A percentile compares a stretch with the other conserved stretches of the same genome.
Evolutionary conservation across 1,284 basidiomycete genomes (phyloP).

Genomic region (Schizophyllum commune): DNA sequence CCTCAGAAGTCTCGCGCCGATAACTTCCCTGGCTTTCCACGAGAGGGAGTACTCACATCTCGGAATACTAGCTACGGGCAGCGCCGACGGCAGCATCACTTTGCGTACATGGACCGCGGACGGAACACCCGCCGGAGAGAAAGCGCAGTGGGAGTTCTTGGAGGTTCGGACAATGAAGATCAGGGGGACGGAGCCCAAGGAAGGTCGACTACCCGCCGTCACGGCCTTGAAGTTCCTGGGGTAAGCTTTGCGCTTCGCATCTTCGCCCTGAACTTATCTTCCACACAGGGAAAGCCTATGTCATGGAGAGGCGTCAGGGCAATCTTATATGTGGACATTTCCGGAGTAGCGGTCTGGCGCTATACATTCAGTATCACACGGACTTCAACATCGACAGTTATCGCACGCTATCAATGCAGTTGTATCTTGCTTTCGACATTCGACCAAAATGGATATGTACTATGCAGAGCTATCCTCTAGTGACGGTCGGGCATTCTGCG

Average conservation of each 20-base stretch:
- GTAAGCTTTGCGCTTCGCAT: slow-evolving; percentile 31
- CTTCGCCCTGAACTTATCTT: slow-evolving; percentile 1
- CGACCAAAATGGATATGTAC: not conserved
- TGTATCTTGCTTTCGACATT: not conserved
- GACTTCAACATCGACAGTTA: not conserved
- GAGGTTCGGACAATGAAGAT: slow-evolving; percentile 58
- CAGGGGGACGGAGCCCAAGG: slow-evolving; percentile 16
- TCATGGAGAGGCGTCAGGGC: slow-evolving; percentile 62
- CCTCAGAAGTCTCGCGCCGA: slow-evolving; percentile 38
- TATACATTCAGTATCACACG: not conserved
- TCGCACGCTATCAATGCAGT: not conserved
- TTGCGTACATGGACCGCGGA: slow-evolving; percentile 71
- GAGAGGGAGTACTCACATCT: slow-evolving; percentile 71
- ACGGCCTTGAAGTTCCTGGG: slow-evolving; percentile 65
- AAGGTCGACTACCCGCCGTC: slow-evolving; percentile 36
- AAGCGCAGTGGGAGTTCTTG: slow-evolving; percentile 65
- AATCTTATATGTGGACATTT: slow-evolving; percentile 53
- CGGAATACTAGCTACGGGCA: slow-evolving; percentile 64
- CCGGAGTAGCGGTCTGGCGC: slow-evolving; percentile 35
- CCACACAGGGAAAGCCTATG: slow-evolving; percentile 47
- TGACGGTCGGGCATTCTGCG: no score
- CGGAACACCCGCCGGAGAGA: slow-evolving; percentile 52
- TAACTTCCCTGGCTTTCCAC: slow-evolving; percentile 71
- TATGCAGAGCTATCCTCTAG: no score
- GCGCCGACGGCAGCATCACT: slow-evolving; percentile 57